Evolutionary conservation across 2,329 filamentous ascomycete genomes (phyloP).

Genomic region (Colletotrichum sp.): DNA sequence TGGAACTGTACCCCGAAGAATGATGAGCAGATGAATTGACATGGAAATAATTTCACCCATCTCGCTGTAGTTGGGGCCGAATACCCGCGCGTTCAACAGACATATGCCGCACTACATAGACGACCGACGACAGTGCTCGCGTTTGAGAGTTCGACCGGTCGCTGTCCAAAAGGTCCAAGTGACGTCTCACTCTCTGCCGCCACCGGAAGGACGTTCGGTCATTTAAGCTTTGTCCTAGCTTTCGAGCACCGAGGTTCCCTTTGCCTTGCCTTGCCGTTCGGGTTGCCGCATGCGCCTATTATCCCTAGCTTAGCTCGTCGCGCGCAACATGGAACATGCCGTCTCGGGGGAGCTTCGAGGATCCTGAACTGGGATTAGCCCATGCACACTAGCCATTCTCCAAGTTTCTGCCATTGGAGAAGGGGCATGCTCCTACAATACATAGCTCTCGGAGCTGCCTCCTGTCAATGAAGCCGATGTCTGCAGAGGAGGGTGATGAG

Average conservation of each 20-base stretch:
- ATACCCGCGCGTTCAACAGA: background rate
- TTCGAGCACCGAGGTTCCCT: background rate
- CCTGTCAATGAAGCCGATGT: accelerated
- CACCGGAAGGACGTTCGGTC: background rate
- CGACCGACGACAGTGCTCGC: background rate
- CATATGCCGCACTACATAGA: background rate
- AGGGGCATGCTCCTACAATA: background rate
- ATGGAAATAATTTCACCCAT: background rate
- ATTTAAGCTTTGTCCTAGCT: background rate
- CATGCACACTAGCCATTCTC: background rate
- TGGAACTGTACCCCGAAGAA: background rate
- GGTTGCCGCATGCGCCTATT: background rate
- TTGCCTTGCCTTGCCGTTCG: background rate
- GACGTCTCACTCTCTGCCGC: conserved; percentile 3
- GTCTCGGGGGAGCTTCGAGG: background rate
- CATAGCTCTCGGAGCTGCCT: background rate
- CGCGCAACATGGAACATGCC: background rate
- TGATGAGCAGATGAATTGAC: accelerated
- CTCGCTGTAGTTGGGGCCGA: background rate
- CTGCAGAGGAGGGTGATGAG: background rate
- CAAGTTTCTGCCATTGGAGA: background rate
- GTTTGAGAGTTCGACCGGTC: background rate
- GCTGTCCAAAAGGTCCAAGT: background rate
- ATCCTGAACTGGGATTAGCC: background rate
- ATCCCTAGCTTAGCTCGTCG: background rate